Conservation (phyloP, 2,329 filamentous ascomycete species). For the Diaporthe sp. region DNA sequence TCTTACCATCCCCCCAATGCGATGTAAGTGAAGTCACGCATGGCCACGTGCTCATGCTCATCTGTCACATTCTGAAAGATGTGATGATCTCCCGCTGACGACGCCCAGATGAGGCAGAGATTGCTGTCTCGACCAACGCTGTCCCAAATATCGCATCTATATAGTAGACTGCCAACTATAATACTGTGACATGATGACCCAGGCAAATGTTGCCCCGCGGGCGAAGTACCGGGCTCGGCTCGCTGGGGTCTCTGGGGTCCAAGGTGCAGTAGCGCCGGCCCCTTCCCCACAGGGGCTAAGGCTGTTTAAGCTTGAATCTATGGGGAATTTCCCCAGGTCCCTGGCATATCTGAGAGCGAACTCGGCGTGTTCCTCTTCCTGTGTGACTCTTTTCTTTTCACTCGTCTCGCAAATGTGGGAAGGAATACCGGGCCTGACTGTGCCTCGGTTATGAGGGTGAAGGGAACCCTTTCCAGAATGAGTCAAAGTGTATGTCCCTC, state of each 20-base stretch:
- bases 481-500: neutral
- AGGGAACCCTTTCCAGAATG: neutral
- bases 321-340: slow-evolving; percentile 30
- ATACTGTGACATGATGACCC: neutral
- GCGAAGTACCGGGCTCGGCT: neutral
- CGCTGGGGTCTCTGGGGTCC: slow-evolving; percentile 15
- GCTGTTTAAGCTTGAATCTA: slow-evolving; percentile 16
- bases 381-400: no score
- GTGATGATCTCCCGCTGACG: neutral
- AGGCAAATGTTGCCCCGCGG: neutral
- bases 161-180: neutral
- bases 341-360: slow-evolving; percentile 3
- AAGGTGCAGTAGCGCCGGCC: slow-evolving; percentile 30
- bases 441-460: neutral
- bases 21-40: neutral
- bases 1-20: neutral
- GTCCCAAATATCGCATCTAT: neutral
- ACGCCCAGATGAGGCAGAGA: neutral
- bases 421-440: no score
- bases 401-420: neutral
- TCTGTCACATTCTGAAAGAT: neutral
- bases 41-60: neutral
- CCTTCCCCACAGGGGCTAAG: slow-evolving; percentile 23
- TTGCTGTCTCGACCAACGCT: neutral
- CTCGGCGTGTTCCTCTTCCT: neutral